phyloP scores from a whole-genome alignment of 352 stramenopile genomes.

The Globisporangium nodosum region DNA sequence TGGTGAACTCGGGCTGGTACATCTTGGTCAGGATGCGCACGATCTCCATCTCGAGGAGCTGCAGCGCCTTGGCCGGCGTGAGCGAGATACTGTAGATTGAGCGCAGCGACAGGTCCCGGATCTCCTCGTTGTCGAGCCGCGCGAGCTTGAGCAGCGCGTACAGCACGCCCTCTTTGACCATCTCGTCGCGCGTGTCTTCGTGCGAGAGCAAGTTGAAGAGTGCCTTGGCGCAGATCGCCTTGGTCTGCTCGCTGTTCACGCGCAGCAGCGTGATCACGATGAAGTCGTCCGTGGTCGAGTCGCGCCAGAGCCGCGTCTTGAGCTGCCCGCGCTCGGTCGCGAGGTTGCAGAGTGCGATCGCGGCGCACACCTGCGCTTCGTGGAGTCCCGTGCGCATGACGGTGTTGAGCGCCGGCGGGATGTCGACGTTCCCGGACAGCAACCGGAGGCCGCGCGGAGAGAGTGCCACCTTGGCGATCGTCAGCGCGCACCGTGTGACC shows the following conservation, averaged over 20 bases:
- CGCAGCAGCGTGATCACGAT: slow-evolving; percentile 84
- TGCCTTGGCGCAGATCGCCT: slow-evolving; percentile 75
- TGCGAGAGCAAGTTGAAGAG: slow-evolving; percentile 86
- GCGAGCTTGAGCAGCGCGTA: slow-evolving; percentile 85
- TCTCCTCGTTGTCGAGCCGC: slow-evolving; percentile 67
- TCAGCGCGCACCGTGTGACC: slow-evolving; percentile 52
- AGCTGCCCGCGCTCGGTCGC: slow-evolving; percentile 43
- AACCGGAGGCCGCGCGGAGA: slow-evolving; percentile 35
- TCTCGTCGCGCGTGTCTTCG: slow-evolving; percentile 63
- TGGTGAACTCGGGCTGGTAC: slow-evolving; percentile 67
- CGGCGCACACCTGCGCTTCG: slow-evolving; percentile 78
- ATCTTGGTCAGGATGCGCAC: slow-evolving; percentile 68
- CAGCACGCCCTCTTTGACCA: slow-evolving; percentile 70
- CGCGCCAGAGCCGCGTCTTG: slow-evolving; percentile 41
- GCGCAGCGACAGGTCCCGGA: slow-evolving; percentile 63
- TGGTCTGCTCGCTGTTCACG: slow-evolving; percentile 77
- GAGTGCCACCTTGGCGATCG: slow-evolving; percentile 54
- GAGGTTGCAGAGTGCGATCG: slow-evolving; percentile 84
- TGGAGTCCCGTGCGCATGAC: slow-evolving; percentile 84
- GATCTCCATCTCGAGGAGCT: slow-evolving; percentile 79
- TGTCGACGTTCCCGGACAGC: slow-evolving; percentile 39
- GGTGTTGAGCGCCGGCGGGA: slow-evolving; percentile 64
- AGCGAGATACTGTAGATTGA: slow-evolving; percentile 80
- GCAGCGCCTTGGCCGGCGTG: slow-evolving; percentile 29
- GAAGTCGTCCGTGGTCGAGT: slow-evolving; percentile 77